Evolutionary conservation across 2,329 filamentous ascomycete species (phyloP), one percentile per base, ranked within the genome.

Genomic region (Talaromyces sp.): DNA sequence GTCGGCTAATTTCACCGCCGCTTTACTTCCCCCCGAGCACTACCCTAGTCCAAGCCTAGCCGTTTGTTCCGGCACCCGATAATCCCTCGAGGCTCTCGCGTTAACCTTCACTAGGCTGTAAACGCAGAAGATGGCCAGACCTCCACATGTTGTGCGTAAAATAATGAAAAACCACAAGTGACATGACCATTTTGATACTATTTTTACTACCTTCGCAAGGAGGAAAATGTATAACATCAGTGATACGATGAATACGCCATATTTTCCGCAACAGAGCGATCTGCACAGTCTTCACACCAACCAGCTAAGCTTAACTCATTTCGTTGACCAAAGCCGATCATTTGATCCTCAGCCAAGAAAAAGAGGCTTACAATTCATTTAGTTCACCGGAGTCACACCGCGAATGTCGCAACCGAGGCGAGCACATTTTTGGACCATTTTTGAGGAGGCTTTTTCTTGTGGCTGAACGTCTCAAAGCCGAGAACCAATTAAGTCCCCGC

Each of bases 281-380:
- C 31, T 56, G 27, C 31, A 7, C 52, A 56, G 37, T 35, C 31
- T 16, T 35, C n/a, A 8, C 19, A 8, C n/a, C n/a, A 37, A 31
- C 33, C 6, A 39, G 39, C 24, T 56, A 39, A 56, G 52, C 52
- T 39, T 56, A 24, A 39, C 31, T 39, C 1, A 14, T 22, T 56
- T 37, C 11, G 19, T 22, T 16, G 11, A 4, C 11, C 10, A 37
- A 13, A 24, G 14, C 33, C 10, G 52, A 56, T 39, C 52, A 56
- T 39, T 39, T 56, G 52, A 56, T 22, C 19, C 31, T 22, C 31
- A 56, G 52, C 52, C 52, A 56, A 56, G 52, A 37, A 56, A 54
- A 39, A 37, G 16, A 24, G 31, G 31, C 33, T 56, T 56, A 24
- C 6, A 56, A 24, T 22, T 19, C n/a, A 37, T 1, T 22, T 33